Conservation (phyloP, 371 early-diverging fungal species). For the Mucor sp. region DNA sequence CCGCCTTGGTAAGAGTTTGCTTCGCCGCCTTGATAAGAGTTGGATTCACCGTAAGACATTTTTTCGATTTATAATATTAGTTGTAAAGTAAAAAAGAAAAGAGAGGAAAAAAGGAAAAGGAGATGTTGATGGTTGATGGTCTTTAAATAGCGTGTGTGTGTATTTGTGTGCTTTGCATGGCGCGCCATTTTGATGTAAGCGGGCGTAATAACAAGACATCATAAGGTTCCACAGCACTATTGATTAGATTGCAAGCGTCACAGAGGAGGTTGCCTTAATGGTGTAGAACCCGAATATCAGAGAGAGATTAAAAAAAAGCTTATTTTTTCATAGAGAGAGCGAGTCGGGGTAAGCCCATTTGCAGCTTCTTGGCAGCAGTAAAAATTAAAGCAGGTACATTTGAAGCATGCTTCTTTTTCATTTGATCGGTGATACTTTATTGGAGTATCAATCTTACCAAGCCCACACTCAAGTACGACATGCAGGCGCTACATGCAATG, state of each 20-base stretch:
- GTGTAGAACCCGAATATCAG: constrained; percentile 1
- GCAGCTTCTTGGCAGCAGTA: neutral
- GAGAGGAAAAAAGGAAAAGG: neutral
- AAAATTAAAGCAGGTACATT: neutral
- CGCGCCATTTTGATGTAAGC: neutral
- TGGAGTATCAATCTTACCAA: neutral
- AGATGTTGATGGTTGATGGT: neutral
- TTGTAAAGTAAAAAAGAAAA: neutral
- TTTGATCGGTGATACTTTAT: neutral
- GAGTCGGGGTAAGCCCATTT: neutral
- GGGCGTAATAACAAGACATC: constrained; percentile 11
- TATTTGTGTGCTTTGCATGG: neutral
- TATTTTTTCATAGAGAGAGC: neutral
- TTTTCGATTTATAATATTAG: neutral
- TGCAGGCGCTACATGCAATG: too few species aligned
- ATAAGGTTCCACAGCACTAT: constrained; percentile 15
- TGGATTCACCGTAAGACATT: constrained; percentile 1
- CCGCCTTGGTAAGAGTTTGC: constrained; percentile 14
- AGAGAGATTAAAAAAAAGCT: neutral
- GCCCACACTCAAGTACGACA: too few species aligned
- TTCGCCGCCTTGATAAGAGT: constrained; percentile 11
- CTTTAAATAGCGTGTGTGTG: constrained; percentile 3
- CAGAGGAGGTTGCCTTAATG: neutral
- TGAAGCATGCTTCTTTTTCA: neutral
- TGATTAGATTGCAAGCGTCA: neutral